phyloP scores from a whole-genome alignment of 139 green algal genomes.

The Closterium sp. region DNA sequence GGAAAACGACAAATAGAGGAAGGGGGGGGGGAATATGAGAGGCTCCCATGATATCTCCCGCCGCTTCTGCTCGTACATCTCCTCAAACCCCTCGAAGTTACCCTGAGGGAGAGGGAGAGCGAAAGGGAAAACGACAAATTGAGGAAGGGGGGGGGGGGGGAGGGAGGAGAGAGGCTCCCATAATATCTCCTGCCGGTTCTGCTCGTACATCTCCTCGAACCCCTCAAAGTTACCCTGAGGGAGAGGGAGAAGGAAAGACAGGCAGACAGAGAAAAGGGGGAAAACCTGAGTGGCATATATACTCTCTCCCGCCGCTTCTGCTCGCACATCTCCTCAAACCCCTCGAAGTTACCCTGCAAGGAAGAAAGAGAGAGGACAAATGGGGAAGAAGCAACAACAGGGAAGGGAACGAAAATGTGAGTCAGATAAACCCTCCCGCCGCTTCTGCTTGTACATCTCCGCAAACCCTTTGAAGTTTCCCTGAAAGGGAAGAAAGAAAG shows the following conservation, averaged over 20 bases:
- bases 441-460: no score
- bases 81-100: slow-evolving; percentile 94
- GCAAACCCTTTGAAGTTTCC: neutral
- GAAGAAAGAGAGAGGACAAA: neutral
- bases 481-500: neutral
- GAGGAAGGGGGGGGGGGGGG: neutral
- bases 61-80: slow-evolving; percentile 98
- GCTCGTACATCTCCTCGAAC: slow-evolving; percentile 99
- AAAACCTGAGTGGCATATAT: no score
- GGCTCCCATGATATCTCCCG: no score
- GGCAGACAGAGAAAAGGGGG: neutral
- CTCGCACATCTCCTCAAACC: slow-evolving; percentile 99
- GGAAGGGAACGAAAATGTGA: no score
- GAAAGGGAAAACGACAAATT: neutral
- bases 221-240: no score
- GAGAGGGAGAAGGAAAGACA: neutral
- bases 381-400: neutral
- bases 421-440: neutral
- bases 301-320: slow-evolving; percentile 73
- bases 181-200: slow-evolving; percentile 87
- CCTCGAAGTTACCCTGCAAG: slow-evolving; percentile 73
- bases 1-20: neutral
- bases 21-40: neutral
- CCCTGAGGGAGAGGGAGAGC: slow-evolving; percentile 40
- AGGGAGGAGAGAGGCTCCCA: no score